Evolutionary conservation across 192 early-diverging fungal genomes (phyloP).

Genomic region (Entomortierella beljakovae): DNA sequence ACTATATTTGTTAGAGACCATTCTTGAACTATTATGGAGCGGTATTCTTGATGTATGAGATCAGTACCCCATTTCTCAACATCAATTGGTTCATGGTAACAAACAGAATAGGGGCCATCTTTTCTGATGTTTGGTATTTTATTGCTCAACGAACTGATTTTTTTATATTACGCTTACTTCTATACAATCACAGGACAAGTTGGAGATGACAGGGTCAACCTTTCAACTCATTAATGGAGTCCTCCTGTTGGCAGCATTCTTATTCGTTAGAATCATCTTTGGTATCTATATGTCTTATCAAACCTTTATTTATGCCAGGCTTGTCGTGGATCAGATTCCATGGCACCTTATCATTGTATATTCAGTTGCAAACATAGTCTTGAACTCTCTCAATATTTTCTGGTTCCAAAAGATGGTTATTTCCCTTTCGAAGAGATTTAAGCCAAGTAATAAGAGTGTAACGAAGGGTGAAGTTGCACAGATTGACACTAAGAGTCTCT

Average conservation of each 20-base stretch:
- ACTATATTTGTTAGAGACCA: slow-evolving; percentile 64
- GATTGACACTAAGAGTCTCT: background rate
- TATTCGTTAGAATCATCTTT: slow-evolving; percentile 79
- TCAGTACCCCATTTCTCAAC: slow-evolving; percentile 92
- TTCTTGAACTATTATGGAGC: slow-evolving; percentile 90
- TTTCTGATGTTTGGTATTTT: background rate
- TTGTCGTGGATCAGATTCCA: slow-evolving; percentile 51
- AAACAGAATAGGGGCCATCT: too few relatives aligned
- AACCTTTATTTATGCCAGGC: slow-evolving; percentile 53
- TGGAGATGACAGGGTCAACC: slow-evolving; percentile 80
- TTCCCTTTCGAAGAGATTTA: slow-evolving; percentile 56
- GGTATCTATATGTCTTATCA: slow-evolving; percentile 80
- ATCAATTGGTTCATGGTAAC: slow-evolving; percentile 82
- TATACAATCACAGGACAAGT: slow-evolving; percentile 75
- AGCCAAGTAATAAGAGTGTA: slow-evolving; percentile 8
- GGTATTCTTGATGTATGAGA: slow-evolving; percentile 90
- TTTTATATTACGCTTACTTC: background rate
- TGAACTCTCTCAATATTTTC: slow-evolving; percentile 74
- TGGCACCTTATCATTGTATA: slow-evolving; percentile 60
- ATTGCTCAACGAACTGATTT: background rate
- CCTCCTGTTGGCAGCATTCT: slow-evolving; percentile 80
- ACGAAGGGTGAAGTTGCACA: background rate
- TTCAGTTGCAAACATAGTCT: slow-evolving; percentile 64
- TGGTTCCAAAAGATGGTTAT: slow-evolving; percentile 71
- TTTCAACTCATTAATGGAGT: slow-evolving; percentile 88